Evolutionary conservation across 768 basidiomycete species (phyloP).

Genomic region (Collybia sp.): DNA sequence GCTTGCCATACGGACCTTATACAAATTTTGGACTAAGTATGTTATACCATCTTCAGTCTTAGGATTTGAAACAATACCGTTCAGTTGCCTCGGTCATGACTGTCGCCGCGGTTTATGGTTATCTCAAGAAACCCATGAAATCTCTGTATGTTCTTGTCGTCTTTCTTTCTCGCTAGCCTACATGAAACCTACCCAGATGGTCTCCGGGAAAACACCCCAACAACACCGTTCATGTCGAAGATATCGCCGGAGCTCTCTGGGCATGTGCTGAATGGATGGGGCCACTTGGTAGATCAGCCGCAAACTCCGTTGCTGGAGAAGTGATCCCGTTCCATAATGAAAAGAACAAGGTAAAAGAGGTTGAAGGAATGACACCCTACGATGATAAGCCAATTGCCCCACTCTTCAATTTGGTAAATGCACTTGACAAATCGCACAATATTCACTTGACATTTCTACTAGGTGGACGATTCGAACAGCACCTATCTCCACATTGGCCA

Average conservation of each 20-base stretch:
- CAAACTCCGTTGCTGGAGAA: constrained; percentile 63
- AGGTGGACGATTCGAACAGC: constrained; percentile 76
- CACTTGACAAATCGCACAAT: background rate
- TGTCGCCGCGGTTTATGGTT: constrained; percentile 76
- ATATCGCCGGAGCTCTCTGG: constrained; percentile 76
- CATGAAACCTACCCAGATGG: constrained; percentile 47
- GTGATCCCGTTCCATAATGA: constrained; percentile 65
- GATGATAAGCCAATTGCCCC: constrained; percentile 62
- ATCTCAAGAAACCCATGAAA: constrained; percentile 82
- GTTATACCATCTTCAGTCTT: constrained; percentile 16
- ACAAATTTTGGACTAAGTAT: constrained; percentile 64
- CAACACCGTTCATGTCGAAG: constrained; percentile 74
- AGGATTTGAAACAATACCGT: background rate
- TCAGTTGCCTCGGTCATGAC: constrained; percentile 69
- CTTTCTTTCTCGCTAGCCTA: constrained; percentile 1
- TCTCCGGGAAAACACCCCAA: constrained; percentile 72
- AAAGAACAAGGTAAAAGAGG: constrained; percentile 59
- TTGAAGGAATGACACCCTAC: constrained; percentile 55
- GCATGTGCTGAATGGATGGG: constrained; percentile 76
- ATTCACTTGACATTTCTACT: constrained; percentile 1
- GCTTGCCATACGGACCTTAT: constrained; percentile 80
- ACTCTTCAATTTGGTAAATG: constrained; percentile 73
- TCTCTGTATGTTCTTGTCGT: constrained; percentile 50
- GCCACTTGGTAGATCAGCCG: constrained; percentile 56
- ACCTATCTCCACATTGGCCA: constrained; percentile 65